phyloP scores from a whole-genome alignment of 78 protist species.

The Polysphondylium violaceum region DNA sequence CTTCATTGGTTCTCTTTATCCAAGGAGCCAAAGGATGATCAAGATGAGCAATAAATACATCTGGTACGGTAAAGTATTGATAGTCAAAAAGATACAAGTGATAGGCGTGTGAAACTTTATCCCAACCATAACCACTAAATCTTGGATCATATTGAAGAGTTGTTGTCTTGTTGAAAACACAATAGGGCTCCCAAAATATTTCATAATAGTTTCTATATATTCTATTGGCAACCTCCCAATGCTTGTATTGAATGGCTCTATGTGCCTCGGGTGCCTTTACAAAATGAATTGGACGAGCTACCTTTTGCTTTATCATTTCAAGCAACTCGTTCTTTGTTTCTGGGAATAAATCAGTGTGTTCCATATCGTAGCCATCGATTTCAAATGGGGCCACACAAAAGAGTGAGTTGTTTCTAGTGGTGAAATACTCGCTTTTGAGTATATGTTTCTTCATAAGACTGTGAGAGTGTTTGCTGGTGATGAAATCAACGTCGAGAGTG shows the following conservation, averaged over 20 bases:
- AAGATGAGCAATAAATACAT: not conserved
- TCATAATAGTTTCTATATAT: not conserved
- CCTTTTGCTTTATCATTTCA: not conserved
- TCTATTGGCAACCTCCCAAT: not conserved
- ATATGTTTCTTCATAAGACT: not conserved
- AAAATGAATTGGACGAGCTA: not conserved
- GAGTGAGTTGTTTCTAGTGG: not conserved
- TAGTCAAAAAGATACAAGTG: not conserved
- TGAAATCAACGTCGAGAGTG: not conserved
- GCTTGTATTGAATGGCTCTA: not conserved
- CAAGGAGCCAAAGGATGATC: not conserved
- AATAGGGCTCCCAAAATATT: conserved; percentile 12
- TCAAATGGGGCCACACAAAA: conserved; percentile 9
- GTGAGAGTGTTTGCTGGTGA: not conserved
- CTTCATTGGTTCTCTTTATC: not conserved
- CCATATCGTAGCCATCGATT: not conserved
- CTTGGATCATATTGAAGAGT: not conserved
- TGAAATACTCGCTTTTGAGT: not conserved
- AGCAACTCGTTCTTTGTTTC: not conserved
- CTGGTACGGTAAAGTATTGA: not conserved
- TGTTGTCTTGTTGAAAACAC: not conserved
- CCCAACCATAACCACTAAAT: conserved; percentile 14
- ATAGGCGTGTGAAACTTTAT: conserved; percentile 9
- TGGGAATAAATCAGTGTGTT: not conserved
- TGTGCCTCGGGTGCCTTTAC: not conserved